Evolutionary conservation across 768 basidiomycete species (phyloP), one percentile per base, ranked within the genome.

Genomic region (Boletus tomentosulus): DNA sequence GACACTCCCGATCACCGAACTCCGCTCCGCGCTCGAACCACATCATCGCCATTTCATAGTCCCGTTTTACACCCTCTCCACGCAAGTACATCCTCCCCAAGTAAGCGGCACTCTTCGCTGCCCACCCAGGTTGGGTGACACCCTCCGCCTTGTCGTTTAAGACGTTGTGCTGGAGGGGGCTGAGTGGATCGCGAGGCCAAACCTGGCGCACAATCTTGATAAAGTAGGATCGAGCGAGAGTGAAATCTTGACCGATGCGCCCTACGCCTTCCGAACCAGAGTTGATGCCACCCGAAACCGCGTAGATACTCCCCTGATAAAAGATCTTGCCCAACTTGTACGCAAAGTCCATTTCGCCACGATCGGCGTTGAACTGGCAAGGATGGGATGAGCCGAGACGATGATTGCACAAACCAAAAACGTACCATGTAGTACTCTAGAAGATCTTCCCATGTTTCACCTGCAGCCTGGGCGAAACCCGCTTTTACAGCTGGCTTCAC

Each of bases 261-360:
- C 92, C 92, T 27, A 93, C 92, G n/a, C 91, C 91, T 72, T 96
- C 92, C 25, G 90, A 89, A 15, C 93, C 92, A 2, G 90, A 93
- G 3, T 80, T 82, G 38, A 89, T 84, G 10, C 96, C 95, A 3
- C 92, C 92, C 13, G 77, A 69, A 10, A 82, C 75, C 6, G 81
- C 78, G 64, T 97, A 98, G 34, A 98, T 88, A 54, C 90, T 93
- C 16, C 97, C 97, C 66, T 94, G 89, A 65, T 99, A 98, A 73
- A 88, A 96, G 10, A 98, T 89, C 71, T 92, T 87, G n/a, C 93
- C 97, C 2, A 98, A 80, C 15, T 91, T 84, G 70, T 89, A 93
- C 2, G 93, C 92, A 67, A 92, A 96, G 57, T 87, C 85, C 48
- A 83, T 83, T 61, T 94, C 91, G 27, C 92, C 92, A 27, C 93